phyloP scores from a whole-genome alignment of 352 stramenopile species.

The Halophytophthora polymorphica region DNA sequence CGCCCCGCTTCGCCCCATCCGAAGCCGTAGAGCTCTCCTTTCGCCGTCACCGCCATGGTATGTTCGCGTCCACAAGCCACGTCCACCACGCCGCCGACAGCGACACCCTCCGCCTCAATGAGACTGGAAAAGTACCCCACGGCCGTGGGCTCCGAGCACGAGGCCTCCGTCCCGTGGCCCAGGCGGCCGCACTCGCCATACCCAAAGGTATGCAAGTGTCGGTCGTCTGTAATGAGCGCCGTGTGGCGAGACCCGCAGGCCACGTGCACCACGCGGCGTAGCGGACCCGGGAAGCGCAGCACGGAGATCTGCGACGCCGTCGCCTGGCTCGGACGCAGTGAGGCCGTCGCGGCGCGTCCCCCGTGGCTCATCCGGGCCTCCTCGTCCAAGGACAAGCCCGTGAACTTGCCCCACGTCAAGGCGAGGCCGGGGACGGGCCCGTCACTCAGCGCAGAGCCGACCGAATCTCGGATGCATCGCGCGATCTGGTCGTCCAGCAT shows the following conservation, averaged over 20 bases:
- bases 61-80: slow-evolving; percentile 84
- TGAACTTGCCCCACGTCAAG: slow-evolving; percentile 54
- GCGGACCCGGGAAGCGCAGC: slow-evolving; percentile 42
- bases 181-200: slow-evolving; percentile 79
- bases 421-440: slow-evolving; percentile 41
- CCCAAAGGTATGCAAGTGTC: slow-evolving; percentile 73
- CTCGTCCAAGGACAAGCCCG: slow-evolving; percentile 66
- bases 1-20: slow-evolving; percentile 84
- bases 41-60: slow-evolving; percentile 72
- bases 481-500: slow-evolving; percentile 28
- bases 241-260: slow-evolving; percentile 79
- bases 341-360: slow-evolving; percentile 3
- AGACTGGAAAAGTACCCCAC: slow-evolving; percentile 61
- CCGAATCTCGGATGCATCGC: slow-evolving; percentile 13
- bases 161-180: slow-evolving; percentile 64
- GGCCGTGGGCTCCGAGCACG: slow-evolving; percentile 31
- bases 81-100: slow-evolving; percentile 35
- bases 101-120: slow-evolving; percentile 31
- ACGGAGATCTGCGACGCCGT: slow-evolving; percentile 23
- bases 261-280: slow-evolving; percentile 62
- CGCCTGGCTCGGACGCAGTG: slow-evolving; percentile 9
- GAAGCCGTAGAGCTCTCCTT: slow-evolving; percentile 74
- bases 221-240: slow-evolving; percentile 62
- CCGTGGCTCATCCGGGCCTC: slow-evolving; percentile 29
- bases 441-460: slow-evolving; percentile 6